Evolutionary conservation across 805 yeast species (phyloP), one percentile per base, ranked within the genome.

Genomic region (Candida hispaniensis): DNA sequence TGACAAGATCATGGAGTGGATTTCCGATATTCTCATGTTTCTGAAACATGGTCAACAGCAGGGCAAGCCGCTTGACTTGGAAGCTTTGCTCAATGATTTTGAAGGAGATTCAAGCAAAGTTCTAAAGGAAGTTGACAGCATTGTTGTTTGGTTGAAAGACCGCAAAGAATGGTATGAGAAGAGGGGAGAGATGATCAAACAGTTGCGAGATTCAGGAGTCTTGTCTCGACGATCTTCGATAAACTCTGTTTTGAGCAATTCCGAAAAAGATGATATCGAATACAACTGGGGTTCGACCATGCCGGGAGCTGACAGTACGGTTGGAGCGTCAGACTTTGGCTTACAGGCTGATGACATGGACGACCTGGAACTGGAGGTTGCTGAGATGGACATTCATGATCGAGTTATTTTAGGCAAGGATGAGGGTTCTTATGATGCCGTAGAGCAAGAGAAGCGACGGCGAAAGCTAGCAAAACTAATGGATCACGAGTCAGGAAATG

Each of bases 1-100:
- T 57, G 72, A 75, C 33, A 73, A 74, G 4, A 58, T 91, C 34
- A 66, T 82, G 27, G 55, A 55, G 5, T 88, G 96, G 96, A 63
- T 82, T 27, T 73, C 79, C 40, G 60, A 64, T 12, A 72, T 83
- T 34, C 59, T 85, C 16, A 59, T 61, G 8, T 71, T 81, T 42
- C 58, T 86, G 33, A 67, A 80, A 39, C 61, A 64, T 34, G 81
- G 86, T 39, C 75, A 47, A 29, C 67, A 48, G 11, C 44, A 44
- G 10, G 42, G 41, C 58, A 63, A 29, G 57, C 63, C 34, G 39
- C 46, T 80, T 4, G 69, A 72, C 43, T 50, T 81, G 18, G 53
- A 49, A 3, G 45, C 45, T 1, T 41, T 71, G 19, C 42, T 69
- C 0, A 34, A 33, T 1, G 42, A 46, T 2, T 30, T 42, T 24